Evolutionary conservation across 805 yeast species (phyloP).

Genomic region (Scheffersomyces amazonensis): DNA sequence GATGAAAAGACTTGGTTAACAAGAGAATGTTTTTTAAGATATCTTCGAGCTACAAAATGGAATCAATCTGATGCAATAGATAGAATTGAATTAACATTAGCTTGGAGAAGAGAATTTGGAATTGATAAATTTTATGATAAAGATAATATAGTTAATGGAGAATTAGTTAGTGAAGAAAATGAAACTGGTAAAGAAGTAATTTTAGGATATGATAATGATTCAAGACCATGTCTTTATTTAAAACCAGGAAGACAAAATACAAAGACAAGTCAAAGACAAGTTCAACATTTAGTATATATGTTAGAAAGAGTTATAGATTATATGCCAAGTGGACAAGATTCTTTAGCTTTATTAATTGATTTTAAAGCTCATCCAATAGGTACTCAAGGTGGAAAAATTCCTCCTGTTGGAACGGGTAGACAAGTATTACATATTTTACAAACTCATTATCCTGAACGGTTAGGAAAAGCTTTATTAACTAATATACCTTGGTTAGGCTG

Average conservation of each 20-base stretch:
- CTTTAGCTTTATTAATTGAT: conserved; percentile 86
- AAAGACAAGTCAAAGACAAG: conserved; percentile 83
- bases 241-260: conserved; percentile 97
- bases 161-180: conserved; percentile 61
- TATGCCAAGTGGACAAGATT: conserved; percentile 97
- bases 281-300: conserved; percentile 93
- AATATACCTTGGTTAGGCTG: conserved; percentile 94
- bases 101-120: conserved; percentile 96
- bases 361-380: conserved; percentile 75
- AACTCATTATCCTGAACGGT: conserved; percentile 95
- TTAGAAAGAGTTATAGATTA: conserved; percentile 88
- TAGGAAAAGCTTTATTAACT: conserved; percentile 88
- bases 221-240: conserved; percentile 88
- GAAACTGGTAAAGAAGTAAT: conserved; percentile 92
- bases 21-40: conserved; percentile 85
- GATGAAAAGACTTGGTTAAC: conserved; percentile 90
- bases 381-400: conserved; percentile 65
- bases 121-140: conserved; percentile 39
- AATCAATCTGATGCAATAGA: conserved; percentile 62
- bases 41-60: conserved; percentile 95
- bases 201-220: conserved; percentile 84
- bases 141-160: conserved; percentile 52
- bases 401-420: conserved; percentile 85
- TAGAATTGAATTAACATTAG: conserved; percentile 72
- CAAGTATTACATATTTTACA: conserved; percentile 92